phyloP scores from a whole-genome alignment of 768 basidiomycete species.

The Filobasidium floriforme region DNA sequence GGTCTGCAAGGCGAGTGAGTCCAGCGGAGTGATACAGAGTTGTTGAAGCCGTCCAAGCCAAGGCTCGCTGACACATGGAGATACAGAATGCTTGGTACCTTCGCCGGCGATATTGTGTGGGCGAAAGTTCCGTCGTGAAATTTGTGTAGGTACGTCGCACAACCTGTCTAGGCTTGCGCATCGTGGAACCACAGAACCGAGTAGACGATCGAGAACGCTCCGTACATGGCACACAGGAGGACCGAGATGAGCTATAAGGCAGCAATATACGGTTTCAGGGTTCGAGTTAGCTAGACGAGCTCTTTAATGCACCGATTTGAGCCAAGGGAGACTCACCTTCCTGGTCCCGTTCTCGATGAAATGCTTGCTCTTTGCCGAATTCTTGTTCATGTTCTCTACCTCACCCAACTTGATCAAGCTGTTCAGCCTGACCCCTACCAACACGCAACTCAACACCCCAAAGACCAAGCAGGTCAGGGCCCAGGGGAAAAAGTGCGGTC shows the following conservation, averaged over 20 bases:
- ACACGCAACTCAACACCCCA: constrained; percentile 14
- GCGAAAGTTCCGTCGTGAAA: too few species aligned
- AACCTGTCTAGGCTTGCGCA: not conserved
- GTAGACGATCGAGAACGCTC: constrained; percentile 4
- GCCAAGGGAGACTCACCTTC: constrained; percentile 9
- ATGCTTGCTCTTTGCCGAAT: not conserved
- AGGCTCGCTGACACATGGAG: too few species aligned
- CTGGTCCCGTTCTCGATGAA: not conserved
- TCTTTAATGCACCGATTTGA: too few species aligned
- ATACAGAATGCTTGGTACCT: too few species aligned
- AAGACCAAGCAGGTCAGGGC: constrained; percentile 5
- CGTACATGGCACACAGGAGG: constrained; percentile 1
- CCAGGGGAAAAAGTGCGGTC: constrained; percentile 20
- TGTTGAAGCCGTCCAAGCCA: too few species aligned
- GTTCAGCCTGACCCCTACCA: constrained; percentile 3
- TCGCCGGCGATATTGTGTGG: too few species aligned
- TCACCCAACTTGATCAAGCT: constrained; percentile 4
- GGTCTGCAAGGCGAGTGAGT: too few species aligned
- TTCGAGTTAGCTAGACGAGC: too few species aligned
- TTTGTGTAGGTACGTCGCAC: too few species aligned
- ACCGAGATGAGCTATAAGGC: not conserved
- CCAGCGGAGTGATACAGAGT: too few species aligned
- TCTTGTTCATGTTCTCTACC: not conserved
- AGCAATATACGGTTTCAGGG: too few species aligned
- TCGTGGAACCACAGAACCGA: not conserved